These are phyloP conservation scores for Clathrospora elynae DNA, from an alignment of 2,329 filamentous ascomycete genomes.

Conservation along the genomic window DNA sequence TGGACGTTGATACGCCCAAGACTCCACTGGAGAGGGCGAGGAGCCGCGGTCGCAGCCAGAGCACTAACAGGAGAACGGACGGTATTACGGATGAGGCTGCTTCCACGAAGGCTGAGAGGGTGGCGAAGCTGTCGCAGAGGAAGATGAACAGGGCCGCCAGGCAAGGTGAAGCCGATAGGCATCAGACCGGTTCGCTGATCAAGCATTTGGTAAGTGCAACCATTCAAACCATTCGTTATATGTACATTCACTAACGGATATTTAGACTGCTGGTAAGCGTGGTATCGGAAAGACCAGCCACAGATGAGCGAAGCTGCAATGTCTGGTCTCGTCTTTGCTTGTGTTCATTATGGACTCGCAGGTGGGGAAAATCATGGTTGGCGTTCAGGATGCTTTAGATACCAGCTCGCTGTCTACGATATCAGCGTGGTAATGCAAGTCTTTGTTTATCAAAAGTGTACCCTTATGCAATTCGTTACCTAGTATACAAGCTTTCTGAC, in stretches of 20 bases:
- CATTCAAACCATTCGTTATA: constrained; percentile 1
- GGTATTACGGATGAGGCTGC: constrained; percentile 72
- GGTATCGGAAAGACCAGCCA: constrained; percentile 86
- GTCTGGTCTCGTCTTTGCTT: constrained; percentile 15
- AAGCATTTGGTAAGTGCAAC: constrained; percentile 86
- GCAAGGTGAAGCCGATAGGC: constrained; percentile 95
- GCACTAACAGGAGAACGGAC: constrained; percentile 72
- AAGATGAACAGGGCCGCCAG: constrained; percentile 98
- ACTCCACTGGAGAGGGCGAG: constrained; percentile 62
- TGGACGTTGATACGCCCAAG: constrained; percentile 66
- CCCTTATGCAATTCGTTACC: not conserved
- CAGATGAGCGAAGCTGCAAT: constrained; percentile 29
- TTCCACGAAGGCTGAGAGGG: constrained; percentile 79
- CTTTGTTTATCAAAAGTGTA: constrained; percentile 13
- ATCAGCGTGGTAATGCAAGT: constrained; percentile 30
- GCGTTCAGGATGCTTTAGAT: constrained; percentile 42
- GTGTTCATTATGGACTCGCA: constrained; percentile 15
- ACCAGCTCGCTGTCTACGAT: constrained; percentile 30
- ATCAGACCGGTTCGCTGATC: constrained; percentile 76
- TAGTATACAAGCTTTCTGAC: too few species aligned
- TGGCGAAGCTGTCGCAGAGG: constrained; percentile 90
- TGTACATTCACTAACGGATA: constrained; percentile 19
- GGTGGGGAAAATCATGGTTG: constrained; percentile 35
- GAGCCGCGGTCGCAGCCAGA: constrained; percentile 70
- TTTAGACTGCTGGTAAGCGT: constrained; percentile 84